Evolutionary conservation across 345 rosid species (phyloP).

Genomic region (Rubroshorea leprosula): DNA sequence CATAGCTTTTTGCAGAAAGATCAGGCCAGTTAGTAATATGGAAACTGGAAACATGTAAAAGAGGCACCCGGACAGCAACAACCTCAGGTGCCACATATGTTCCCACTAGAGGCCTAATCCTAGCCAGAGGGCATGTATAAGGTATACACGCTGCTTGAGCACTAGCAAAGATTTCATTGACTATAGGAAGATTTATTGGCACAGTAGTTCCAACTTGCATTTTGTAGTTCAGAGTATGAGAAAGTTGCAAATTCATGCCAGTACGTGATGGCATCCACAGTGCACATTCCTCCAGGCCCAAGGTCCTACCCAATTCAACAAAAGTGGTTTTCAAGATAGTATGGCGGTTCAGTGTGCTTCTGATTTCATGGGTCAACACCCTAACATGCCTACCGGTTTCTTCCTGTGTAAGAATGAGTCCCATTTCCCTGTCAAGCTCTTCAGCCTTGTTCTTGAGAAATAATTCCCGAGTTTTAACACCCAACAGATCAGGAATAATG

Average conservation of each 20-base stretch:
- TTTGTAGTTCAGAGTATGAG: conserved; percentile 44
- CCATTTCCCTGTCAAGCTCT: neutral
- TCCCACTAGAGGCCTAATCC: conserved; percentile 61
- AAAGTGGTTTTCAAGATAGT: neutral
- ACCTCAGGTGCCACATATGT: conserved; percentile 63
- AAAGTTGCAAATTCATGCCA: neutral
- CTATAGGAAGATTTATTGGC: conserved; percentile 48
- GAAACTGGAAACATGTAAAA: conserved; percentile 71
- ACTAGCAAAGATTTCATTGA: conserved; percentile 62
- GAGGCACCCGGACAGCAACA: conserved; percentile 95
- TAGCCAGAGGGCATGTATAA: conserved; percentile 65
- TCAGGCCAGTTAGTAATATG: conserved; percentile 87
- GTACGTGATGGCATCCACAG: neutral
- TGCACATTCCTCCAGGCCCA: neutral
- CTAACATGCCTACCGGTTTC: neutral
- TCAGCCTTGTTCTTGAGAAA: neutral
- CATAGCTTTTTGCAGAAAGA: conserved; percentile 66
- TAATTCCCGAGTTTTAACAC: neutral
- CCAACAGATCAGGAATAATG: neutral
- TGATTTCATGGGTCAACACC: neutral
- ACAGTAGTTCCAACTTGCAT: conserved; percentile 59
- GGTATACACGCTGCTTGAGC: conserved; percentile 66
- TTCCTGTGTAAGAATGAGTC: neutral
- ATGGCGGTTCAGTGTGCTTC: neutral
- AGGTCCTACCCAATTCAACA: neutral